Conservation (phyloP, 352 stramenopile species). For the Phytophthora pisi region DNA sequence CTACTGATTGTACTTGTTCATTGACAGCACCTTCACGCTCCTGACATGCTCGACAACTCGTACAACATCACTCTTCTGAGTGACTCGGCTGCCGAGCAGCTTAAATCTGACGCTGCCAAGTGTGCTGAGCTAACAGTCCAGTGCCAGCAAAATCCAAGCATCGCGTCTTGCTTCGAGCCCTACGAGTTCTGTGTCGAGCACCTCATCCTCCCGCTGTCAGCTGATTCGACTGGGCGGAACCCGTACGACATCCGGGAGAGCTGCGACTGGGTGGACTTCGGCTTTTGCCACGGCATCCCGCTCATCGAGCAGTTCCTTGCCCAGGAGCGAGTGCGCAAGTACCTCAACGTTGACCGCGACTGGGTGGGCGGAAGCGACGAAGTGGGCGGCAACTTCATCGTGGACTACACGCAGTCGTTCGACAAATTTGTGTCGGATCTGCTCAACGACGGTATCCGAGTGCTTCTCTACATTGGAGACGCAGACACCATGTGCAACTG, state of each 20-base stretch:
- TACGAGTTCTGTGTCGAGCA: constrained; percentile 37
- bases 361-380: constrained; percentile 65
- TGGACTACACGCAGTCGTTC: constrained; percentile 80
- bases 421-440: constrained; percentile 56
- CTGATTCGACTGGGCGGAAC: constrained; percentile 38
- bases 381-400: constrained; percentile 88
- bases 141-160: constrained; percentile 33
- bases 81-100: constrained; percentile 23
- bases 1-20: background rate
- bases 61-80: constrained; percentile 54
- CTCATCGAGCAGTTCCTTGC: constrained; percentile 60
- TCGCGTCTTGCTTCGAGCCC: constrained; percentile 34
- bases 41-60: constrained; percentile 57
- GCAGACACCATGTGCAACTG: constrained; percentile 14
- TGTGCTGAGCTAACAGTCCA: constrained; percentile 38
- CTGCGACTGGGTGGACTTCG: constrained; percentile 42
- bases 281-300: constrained; percentile 48
- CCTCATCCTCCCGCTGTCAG: constrained; percentile 36
- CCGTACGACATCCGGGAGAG: constrained; percentile 57
- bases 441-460: constrained; percentile 44
- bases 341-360: constrained; percentile 34
- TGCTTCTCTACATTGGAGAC: background rate
- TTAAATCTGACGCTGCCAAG: constrained; percentile 30
- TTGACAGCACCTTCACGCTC: constrained; percentile 23
- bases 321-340: constrained; percentile 27